phyloP scores from a whole-genome alignment of 352 stramenopile species.

The Globisporangium carolinianum region DNA sequence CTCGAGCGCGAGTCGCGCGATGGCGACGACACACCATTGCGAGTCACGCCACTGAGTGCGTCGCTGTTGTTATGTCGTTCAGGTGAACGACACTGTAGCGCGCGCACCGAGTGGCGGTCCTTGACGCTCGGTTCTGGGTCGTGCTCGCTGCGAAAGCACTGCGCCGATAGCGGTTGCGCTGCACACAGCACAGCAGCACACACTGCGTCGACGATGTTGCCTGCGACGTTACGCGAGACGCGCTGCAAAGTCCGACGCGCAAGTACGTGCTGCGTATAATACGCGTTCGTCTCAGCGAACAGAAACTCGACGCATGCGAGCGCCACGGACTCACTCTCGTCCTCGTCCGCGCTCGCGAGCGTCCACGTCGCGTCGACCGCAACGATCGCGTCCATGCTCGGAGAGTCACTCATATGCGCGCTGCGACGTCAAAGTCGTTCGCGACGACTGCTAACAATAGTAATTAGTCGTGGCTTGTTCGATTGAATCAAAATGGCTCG shows the following conservation, averaged over 20 bases:
- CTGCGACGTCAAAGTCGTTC: too few species aligned
- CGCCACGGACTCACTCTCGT: conserved; percentile 51
- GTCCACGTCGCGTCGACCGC: conserved; percentile 28
- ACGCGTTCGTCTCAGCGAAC: conserved; percentile 49
- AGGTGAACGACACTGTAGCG: conserved; percentile 28
- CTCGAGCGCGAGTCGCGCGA: conserved; percentile 1
- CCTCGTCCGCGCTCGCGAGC: conserved; percentile 26
- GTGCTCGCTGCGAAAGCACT: conserved; percentile 19
- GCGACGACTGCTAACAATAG: too few species aligned
- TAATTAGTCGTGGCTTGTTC: too few species aligned
- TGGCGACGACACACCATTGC: conserved; percentile 1
- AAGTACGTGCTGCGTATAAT: conserved; percentile 33
- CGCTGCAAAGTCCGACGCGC: conserved; percentile 13
- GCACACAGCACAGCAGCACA: conserved; percentile 20
- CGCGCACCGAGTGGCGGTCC: conserved; percentile 43
- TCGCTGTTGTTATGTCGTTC: conserved; percentile 14
- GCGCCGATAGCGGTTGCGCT: conserved; percentile 13
- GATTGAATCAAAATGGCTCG: too few species aligned
- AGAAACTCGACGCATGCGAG: conserved; percentile 41
- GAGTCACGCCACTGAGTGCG: neutral
- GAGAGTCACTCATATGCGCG: too few species aligned
- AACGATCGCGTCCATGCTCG: conserved; percentile 19
- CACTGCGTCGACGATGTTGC: conserved; percentile 35
- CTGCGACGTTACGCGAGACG: conserved; percentile 17
- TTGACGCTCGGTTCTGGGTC: conserved; percentile 18